These are phyloP conservation scores for Hypholoma sublateritium DNA, from an alignment of 768 basidiomycete species.

Conservation along the genomic window DNA sequence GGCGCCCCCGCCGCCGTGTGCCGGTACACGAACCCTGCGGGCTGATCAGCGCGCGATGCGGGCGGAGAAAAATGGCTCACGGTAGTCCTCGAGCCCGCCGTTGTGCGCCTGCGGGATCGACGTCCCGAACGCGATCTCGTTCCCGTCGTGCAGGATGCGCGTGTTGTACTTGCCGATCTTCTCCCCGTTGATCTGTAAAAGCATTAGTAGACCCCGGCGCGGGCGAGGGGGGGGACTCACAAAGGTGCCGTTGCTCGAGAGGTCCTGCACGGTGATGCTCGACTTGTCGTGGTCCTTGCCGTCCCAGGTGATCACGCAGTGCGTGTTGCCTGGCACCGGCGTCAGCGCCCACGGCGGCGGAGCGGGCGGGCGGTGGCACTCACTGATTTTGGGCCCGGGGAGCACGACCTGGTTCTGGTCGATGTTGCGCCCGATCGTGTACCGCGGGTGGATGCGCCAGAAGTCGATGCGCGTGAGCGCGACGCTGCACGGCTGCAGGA, in stretches of 20 bases:
- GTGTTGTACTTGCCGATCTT: slow-evolving; percentile 59
- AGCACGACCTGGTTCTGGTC: slow-evolving; percentile 55
- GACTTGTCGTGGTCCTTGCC: slow-evolving; percentile 41
- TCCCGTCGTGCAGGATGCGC: slow-evolving; percentile 70
- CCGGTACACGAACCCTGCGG: slow-evolving; percentile 69
- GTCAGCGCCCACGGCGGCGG: neutral
- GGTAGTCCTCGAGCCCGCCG: slow-evolving; percentile 65
- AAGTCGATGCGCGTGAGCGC: slow-evolving; percentile 59
- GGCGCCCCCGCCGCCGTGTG: slow-evolving; percentile 53
- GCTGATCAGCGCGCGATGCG: neutral
- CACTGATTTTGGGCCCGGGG: slow-evolving; percentile 74
- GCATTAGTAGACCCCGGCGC: neutral
- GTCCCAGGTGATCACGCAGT: slow-evolving; percentile 62
- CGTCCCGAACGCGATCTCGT: slow-evolving; percentile 85
- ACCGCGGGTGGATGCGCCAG: slow-evolving; percentile 47
- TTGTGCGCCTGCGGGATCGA: slow-evolving; percentile 42
- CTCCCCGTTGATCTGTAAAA: slow-evolving; percentile 59
- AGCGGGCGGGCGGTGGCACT: slow-evolving; percentile 25
- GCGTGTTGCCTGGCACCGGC: slow-evolving; percentile 47
- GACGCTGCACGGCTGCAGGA: slow-evolving; percentile 61
- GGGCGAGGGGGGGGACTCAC: slow-evolving; percentile 34
- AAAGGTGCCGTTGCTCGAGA: slow-evolving; percentile 75
- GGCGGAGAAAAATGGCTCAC: slow-evolving; percentile 48
- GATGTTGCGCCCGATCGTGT: slow-evolving; percentile 55
- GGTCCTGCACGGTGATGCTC: slow-evolving; percentile 51